Evolutionary conservation across 2,329 filamentous ascomycete species (phyloP).

Genomic region (Rutstroemia sp.): DNA sequence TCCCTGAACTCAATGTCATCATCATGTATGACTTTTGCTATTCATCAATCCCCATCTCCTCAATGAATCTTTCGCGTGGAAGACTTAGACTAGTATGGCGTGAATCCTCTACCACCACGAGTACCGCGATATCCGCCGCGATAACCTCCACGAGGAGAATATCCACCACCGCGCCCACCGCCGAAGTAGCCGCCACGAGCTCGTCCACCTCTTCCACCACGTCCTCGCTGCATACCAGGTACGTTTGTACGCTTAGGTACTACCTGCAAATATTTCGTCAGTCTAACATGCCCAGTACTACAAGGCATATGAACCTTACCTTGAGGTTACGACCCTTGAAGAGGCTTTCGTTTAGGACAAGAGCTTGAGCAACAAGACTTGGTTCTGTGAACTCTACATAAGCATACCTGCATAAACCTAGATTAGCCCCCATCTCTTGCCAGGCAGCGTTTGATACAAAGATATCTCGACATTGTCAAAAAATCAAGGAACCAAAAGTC

Average conservation of each 20-base stretch:
- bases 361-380: constrained; percentile 81
- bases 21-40: not conserved
- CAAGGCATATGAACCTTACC: constrained; percentile 42
- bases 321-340: constrained; percentile 95
- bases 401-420: constrained; percentile 63
- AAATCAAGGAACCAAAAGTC: constrained; percentile 18
- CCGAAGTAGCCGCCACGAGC: constrained; percentile 39
- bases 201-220: constrained; percentile 43
- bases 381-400: constrained; percentile 98
- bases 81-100: constrained; percentile 47
- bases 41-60: not conserved
- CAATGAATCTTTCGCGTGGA: not conserved
- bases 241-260: constrained; percentile 94
- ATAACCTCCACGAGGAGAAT: constrained; percentile 49
- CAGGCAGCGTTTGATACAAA: constrained; percentile 41
- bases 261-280: constrained; percentile 43
- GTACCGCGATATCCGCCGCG: constrained; percentile 49
- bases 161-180: constrained; percentile 25
- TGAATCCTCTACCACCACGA: constrained; percentile 49
- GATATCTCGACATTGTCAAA: constrained; percentile 17
- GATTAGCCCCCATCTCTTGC: constrained; percentile 47
- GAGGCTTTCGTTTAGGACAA: constrained; percentile 92
- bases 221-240: constrained; percentile 83
- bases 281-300: not conserved
- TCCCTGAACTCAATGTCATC: not conserved